A percentile compares a stretch with the other conserved stretches of the same genome.
phyloP scores from a whole-genome alignment of 2,329 filamentous ascomycete species.

The Lithohypha guttulata region DNA sequence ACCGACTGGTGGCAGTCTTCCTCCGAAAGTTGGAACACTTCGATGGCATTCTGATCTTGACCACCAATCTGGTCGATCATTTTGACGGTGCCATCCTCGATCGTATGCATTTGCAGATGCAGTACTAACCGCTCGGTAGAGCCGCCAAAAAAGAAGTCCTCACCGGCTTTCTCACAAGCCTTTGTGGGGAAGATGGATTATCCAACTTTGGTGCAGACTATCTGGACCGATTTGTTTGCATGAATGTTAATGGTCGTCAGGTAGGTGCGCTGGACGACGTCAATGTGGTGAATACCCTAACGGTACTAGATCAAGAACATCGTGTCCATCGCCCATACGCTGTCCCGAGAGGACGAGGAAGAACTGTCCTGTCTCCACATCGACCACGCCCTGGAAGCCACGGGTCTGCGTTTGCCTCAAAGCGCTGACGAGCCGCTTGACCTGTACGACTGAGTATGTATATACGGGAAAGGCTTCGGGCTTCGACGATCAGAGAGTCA shows the following conservation, averaged over 20 bases:
- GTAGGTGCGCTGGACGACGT: neutral
- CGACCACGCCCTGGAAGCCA: constrained; percentile 3
- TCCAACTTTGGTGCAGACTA: neutral
- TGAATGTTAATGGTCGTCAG: constrained; percentile 1
- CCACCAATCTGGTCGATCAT: constrained; percentile 21
- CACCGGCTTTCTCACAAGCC: neutral
- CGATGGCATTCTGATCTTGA: constrained; percentile 21
- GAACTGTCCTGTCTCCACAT: constrained; percentile 7
- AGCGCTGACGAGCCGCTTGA: constrained; percentile 3
- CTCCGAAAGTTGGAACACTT: constrained; percentile 21
- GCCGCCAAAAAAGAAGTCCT: constrained; percentile 2
- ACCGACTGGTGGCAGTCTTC: constrained; percentile 21
- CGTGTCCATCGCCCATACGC: constrained; percentile 2
- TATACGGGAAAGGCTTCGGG: too few species aligned
- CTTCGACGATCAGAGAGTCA: too few species aligned
- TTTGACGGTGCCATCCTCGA: constrained; percentile 9
- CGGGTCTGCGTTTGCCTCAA: constrained; percentile 1
- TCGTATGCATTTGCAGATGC: constrained; percentile 8
- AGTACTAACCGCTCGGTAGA: constrained; percentile 7
- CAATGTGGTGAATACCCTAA: neutral
- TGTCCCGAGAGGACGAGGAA: neutral
- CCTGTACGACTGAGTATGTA: constrained; percentile 4
- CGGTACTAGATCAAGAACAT: constrained; percentile 2
- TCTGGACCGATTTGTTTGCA: neutral
- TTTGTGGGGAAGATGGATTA: neutral